phyloP scores from a whole-genome alignment of 805 yeast genomes.

The Yamadazyma phyllophila region DNA sequence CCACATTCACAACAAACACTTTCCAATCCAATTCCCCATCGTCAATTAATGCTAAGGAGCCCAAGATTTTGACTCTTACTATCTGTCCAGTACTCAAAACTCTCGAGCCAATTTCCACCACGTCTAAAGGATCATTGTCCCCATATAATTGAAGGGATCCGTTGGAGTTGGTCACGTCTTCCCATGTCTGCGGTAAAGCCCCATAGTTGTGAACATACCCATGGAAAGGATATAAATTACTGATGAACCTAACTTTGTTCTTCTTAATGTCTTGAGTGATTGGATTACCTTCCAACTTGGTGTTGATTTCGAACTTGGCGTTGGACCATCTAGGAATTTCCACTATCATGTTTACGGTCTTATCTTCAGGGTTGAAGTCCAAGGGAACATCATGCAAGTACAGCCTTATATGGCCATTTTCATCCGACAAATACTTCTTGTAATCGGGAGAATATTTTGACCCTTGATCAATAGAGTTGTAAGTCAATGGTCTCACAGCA shows the following conservation, averaged over 20 bases:
- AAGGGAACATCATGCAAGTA: slow-evolving; percentile 75
- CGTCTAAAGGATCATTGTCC: slow-evolving; percentile 52
- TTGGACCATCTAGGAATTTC: slow-evolving; percentile 68
- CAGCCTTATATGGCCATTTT: slow-evolving; percentile 49
- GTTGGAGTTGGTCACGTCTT: slow-evolving; percentile 67
- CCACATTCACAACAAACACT: slow-evolving; percentile 76
- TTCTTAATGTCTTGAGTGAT: slow-evolving; percentile 77
- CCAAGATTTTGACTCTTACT: slow-evolving; percentile 86
- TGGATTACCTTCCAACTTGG: slow-evolving; percentile 61
- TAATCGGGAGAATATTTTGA: slow-evolving; percentile 33
- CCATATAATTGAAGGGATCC: slow-evolving; percentile 45
- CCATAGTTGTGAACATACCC: slow-evolving; percentile 90
- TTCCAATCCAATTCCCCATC: slow-evolving; percentile 93
- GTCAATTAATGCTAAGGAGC: slow-evolving; percentile 92
- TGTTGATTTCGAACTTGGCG: slow-evolving; percentile 78
- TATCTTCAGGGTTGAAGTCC: slow-evolving; percentile 36
- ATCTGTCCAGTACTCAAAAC: slow-evolving; percentile 70
- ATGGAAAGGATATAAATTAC: slow-evolving; percentile 76
- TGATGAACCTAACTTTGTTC: slow-evolving; percentile 71
- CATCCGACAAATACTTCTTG: slow-evolving; percentile 44
- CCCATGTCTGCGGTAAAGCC: slow-evolving; percentile 95
- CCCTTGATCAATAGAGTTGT: slow-evolving; percentile 22
- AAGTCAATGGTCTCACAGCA: background rate
- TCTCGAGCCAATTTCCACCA: slow-evolving; percentile 82
- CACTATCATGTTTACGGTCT: slow-evolving; percentile 46